A percentile compares a stretch with the other conserved stretches of the same genome.
Evolutionary conservation across 768 basidiomycete genomes (phyloP).

Genomic region (Tremella fuciformis): DNA sequence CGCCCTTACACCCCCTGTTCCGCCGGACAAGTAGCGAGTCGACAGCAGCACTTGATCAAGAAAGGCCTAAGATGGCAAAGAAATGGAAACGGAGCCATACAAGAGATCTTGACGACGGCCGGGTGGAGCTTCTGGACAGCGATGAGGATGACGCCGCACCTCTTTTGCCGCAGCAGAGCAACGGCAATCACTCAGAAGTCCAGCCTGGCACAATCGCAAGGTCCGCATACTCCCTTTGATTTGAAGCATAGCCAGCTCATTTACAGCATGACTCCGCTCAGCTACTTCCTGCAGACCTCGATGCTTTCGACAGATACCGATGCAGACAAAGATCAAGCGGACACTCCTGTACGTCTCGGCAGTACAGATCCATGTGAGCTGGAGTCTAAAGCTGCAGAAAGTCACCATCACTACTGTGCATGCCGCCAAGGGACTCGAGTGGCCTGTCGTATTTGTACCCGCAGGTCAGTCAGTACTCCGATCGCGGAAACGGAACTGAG

Average conservation of each 20-base stretch:
- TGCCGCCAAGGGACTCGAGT: constrained; percentile 85
- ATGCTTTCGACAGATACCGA: constrained; percentile 79
- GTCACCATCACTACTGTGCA: constrained; percentile 83
- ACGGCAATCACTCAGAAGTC: no score
- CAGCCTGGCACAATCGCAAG: no score
- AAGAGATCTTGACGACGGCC: constrained; percentile 18
- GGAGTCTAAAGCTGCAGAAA: constrained; percentile 58
- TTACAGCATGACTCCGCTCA: constrained; percentile 59
- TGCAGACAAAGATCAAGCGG: constrained; percentile 58
- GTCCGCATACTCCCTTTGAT: no score
- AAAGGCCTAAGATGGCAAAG: constrained; percentile 7
- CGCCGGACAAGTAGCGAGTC: constrained; percentile 24
- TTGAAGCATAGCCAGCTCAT: constrained; percentile 9
- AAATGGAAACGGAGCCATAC: constrained; percentile 13
- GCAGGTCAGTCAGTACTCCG: constrained; percentile 28
- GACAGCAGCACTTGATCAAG: constrained; percentile 2
- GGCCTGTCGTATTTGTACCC: constrained; percentile 75
- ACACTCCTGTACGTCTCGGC: not conserved
- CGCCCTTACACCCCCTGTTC: constrained; percentile 38
- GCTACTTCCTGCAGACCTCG: constrained; percentile 71
- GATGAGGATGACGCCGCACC: constrained; percentile 35
- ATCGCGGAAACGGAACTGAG: constrained; percentile 9
- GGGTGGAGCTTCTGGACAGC: constrained; percentile 38
- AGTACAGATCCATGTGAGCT: not conserved
- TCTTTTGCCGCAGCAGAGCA: no score